These are phyloP conservation scores for Kwoniella mangroviensis DNA, from an alignment of 768 basidiomycete species.

Conservation along the genomic window DNA sequence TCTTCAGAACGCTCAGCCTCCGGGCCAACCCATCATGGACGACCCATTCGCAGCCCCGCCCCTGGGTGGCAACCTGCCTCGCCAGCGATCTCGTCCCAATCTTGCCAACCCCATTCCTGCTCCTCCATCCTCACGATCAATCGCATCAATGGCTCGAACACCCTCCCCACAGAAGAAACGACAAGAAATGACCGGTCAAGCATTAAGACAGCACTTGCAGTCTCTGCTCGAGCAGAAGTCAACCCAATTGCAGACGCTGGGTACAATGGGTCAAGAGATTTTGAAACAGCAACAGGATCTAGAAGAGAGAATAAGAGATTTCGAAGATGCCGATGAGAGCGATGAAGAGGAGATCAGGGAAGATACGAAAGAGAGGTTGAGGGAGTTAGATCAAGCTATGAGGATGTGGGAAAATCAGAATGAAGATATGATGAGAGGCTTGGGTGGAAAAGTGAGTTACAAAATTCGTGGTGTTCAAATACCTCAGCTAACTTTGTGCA, in stretches of 20 bases:
- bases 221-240: slow-evolving; percentile 84
- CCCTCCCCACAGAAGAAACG: slow-evolving; percentile 26
- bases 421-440: slow-evolving; percentile 49
- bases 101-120: slow-evolving; percentile 32
- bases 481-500: neutral
- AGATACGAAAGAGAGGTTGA: slow-evolving; percentile 43
- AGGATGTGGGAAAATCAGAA: slow-evolving; percentile 54
- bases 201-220: slow-evolving; percentile 58
- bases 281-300: slow-evolving; percentile 91
- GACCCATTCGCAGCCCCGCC: slow-evolving; percentile 31
- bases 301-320: slow-evolving; percentile 75
- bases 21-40: slow-evolving; percentile 28
- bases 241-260: slow-evolving; percentile 87
- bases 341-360: slow-evolving; percentile 57
- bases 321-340: slow-evolving; percentile 70
- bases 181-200: slow-evolving; percentile 31
- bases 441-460: slow-evolving; percentile 46
- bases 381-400: slow-evolving; percentile 51
- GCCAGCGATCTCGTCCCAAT: slow-evolving; percentile 40
- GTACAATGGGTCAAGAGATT: slow-evolving; percentile 89
- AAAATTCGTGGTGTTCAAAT: neutral
- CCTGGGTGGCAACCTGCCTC: slow-evolving; percentile 22
- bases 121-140: slow-evolving; percentile 30
- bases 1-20: neutral
- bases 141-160: slow-evolving; percentile 25